A percentile compares a stretch with the other conserved stretches of the same genome.
Conservation (phyloP, 805 yeast species). For the Ogataea nonfermentans region DNA sequence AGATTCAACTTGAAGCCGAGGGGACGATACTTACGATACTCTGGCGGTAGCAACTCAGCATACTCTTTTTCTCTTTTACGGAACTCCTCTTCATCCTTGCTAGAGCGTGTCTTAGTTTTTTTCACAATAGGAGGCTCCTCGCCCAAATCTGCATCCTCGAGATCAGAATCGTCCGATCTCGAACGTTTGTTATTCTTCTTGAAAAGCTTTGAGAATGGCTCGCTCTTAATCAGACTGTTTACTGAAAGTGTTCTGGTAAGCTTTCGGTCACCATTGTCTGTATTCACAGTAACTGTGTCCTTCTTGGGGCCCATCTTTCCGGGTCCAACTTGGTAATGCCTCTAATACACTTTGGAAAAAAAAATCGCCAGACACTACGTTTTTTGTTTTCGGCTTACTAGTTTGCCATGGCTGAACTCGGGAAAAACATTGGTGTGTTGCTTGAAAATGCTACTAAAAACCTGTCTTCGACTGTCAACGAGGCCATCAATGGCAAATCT, state of each 20-base stretch:
- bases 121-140: slow-evolving; percentile 6
- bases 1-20: slow-evolving; percentile 71
- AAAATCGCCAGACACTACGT: slow-evolving; percentile 1
- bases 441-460: slow-evolving; percentile 77
- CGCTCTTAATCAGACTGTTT: slow-evolving; percentile 21
- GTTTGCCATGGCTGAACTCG: slow-evolving; percentile 21
- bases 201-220: slow-evolving; percentile 25
- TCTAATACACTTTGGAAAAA: slow-evolving; percentile 1
- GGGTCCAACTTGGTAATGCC: background rate
- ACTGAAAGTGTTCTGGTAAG: slow-evolving; percentile 17
- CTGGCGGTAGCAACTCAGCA: slow-evolving; percentile 65
- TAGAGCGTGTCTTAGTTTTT: slow-evolving; percentile 12
- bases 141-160: slow-evolving; percentile 7
- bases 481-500: slow-evolving; percentile 47
- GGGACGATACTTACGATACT: slow-evolving; percentile 76
- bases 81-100: slow-evolving; percentile 27
- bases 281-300: background rate
- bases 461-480: slow-evolving; percentile 79
- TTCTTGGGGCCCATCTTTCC: slow-evolving; percentile 4
- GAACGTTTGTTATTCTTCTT: slow-evolving; percentile 18
- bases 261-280: slow-evolving; percentile 6
- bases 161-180: slow-evolving; percentile 17
- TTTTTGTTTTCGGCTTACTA: background rate
- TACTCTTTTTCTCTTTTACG: slow-evolving; percentile 51
- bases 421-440: slow-evolving; percentile 55